phyloP scores from a whole-genome alignment of 1,284 basidiomycete species.

The Wallemia ichthyophaga region DNA sequence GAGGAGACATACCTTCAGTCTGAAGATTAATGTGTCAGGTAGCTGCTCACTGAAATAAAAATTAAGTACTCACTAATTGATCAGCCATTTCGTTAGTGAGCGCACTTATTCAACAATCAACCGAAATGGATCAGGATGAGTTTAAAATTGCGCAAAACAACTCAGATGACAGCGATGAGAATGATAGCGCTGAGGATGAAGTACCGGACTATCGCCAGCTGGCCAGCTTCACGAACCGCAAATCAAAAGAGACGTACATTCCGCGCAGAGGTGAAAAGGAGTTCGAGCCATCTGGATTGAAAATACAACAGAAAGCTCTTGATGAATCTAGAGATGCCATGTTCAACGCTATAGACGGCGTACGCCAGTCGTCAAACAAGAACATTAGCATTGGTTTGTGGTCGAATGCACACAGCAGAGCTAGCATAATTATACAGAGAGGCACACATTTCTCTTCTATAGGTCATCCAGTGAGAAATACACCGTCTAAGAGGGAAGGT shows the following conservation, averaged over 20 bases:
- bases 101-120: background rate
- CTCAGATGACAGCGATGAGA: background rate
- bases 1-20: constrained; percentile 29
- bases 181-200: background rate
- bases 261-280: background rate
- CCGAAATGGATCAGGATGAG: background rate
- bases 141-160: background rate
- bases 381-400: background rate
- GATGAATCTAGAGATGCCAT: background rate
- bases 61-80: constrained; percentile 26
- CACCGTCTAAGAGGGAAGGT: background rate
- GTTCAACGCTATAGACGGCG: background rate
- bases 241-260: background rate
- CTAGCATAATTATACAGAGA: background rate
- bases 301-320: background rate
- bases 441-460: background rate
- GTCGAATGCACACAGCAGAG: background rate
- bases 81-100: constrained; percentile 25
- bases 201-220: background rate
- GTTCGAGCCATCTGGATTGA: background rate
- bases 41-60: too few species aligned
- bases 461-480: background rate
- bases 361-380: background rate
- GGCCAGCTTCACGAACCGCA: background rate
- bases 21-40: too few species aligned